Conservation (phyloP, 148 eudicot genomes). For the Cornus florida region DNA sequence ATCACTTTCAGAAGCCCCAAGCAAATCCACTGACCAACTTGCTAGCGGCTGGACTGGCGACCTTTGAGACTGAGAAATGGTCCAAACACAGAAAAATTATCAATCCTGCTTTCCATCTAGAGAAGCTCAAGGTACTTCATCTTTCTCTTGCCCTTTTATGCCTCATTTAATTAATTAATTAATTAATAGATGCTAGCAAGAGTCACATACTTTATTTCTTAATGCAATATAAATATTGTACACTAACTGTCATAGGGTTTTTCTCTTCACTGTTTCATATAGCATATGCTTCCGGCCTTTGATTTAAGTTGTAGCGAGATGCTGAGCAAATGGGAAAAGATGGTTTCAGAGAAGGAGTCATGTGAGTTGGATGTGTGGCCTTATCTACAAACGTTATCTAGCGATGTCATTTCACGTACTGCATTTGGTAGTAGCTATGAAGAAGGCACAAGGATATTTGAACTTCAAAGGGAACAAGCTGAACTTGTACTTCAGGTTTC, state of each 20-base stretch:
- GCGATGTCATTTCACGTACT: slow-evolving; percentile 22
- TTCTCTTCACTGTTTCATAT: background rate
- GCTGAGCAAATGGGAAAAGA: slow-evolving; percentile 33
- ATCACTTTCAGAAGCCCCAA: slow-evolving; percentile 15
- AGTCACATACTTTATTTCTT: no score
- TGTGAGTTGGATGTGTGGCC: slow-evolving; percentile 44
- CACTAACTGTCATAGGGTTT: no score
- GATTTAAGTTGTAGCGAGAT: slow-evolving; percentile 33
- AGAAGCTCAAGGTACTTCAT: slow-evolving; percentile 32
- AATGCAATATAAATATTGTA: no score
- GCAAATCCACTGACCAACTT: slow-evolving; percentile 8
- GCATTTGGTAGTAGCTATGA: slow-evolving; percentile 16
- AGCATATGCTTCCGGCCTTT: slow-evolving; percentile 43
- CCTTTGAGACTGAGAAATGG: slow-evolving; percentile 32
- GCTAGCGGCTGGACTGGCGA: slow-evolving; percentile 18
- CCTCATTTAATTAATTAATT: no score
- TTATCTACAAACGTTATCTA: slow-evolving; percentile 27
- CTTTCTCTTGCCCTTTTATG: no score
- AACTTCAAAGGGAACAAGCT: slow-evolving; percentile 20
- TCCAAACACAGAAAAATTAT: slow-evolving; percentile 36
- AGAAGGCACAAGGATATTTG: slow-evolving; percentile 19
- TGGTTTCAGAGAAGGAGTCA: slow-evolving; percentile 16
- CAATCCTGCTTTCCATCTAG: slow-evolving; percentile 47
- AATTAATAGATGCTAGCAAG: no score
- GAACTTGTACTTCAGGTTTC: background rate